Evolutionary conservation across 768 basidiomycete species (phyloP), one percentile per base, ranked within the genome.

Genomic region (Chalciporus chontae): DNA sequence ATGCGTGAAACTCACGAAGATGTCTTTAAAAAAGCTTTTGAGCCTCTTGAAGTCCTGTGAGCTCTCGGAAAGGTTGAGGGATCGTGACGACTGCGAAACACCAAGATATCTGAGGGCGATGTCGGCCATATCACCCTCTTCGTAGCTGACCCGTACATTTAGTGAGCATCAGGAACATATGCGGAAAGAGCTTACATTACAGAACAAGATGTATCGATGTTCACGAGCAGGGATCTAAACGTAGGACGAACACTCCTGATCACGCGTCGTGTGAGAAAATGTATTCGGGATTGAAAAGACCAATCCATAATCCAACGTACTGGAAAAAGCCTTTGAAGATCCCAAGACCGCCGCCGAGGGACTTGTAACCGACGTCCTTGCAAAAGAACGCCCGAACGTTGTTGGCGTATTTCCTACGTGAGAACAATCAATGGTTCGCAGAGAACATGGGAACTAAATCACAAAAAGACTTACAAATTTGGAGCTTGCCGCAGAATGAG

Each of bases 301-400:
- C n/a, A 36, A 31, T 5, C 4, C 21, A 26, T 37, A 40, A 31
- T 17, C 5, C n/a, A 23, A 57, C 74, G 24, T 47, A 80, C 80
- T 79, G 78, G 48, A 73, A 80, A 38, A 69, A 78, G 0, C 80
- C 80, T 8, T 72, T 65, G 65, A 76, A 73, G 0, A 81, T 50
- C 34, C 77, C 74, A 0, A 81, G 55, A 3, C 66, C 66, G 2
- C 66, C 64, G 14, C 64, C 68, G 1, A 69, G 56, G 7, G 2
- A 0, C 38, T 41, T 55, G 14, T 50, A 61, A 9, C 71, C 63
- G 17, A 68, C 66, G 17, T 65, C 62, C 18, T 54, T 53, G 43
- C 66, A 69, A 41, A 79, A 81, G 51, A 74, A 80, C 0, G 78
- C 73, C 2, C 64, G 67, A 0, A 71, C 71, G 23, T 78, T 80